Evolutionary conservation across 768 basidiomycete genomes (phyloP).

Genomic region (Panus rudis): DNA sequence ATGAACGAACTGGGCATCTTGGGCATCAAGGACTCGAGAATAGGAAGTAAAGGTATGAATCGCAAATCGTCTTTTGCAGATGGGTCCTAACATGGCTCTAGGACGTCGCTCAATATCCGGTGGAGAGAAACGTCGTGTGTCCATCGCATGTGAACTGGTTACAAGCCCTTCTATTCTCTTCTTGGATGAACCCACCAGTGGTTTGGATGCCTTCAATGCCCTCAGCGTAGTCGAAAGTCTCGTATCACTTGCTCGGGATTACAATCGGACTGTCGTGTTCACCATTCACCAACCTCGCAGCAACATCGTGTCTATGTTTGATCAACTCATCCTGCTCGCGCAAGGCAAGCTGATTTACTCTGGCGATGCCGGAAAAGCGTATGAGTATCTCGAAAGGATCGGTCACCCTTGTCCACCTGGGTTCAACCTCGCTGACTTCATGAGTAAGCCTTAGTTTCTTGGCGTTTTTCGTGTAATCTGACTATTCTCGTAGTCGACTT

Average conservation of each 20-base stretch:
- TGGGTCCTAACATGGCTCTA: conserved; percentile 18
- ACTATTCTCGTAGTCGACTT: conserved; percentile 30
- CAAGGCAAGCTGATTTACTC: conserved; percentile 82
- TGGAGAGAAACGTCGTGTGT: conserved; percentile 94
- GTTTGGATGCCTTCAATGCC: conserved; percentile 93
- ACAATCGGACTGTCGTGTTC: conserved; percentile 93
- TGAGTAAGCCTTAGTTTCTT: conserved; percentile 57
- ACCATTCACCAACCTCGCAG: conserved; percentile 98
- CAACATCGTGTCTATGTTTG: conserved; percentile 95
- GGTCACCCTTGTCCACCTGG: conserved; percentile 85
- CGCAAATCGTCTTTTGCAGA: neutral
- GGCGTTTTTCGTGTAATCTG: conserved; percentile 1
- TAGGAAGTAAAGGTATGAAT: conserved; percentile 74
- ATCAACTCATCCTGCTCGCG: conserved; percentile 82
- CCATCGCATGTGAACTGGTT: conserved; percentile 96
- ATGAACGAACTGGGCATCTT: conserved; percentile 94
- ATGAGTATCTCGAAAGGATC: conserved; percentile 72
- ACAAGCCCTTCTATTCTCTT: conserved; percentile 95
- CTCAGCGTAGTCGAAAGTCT: conserved; percentile 90
- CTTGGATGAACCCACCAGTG: conserved; percentile 95
- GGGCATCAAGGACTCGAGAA: conserved; percentile 81
- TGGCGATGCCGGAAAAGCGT: conserved; percentile 68
- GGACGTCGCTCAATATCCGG: conserved; percentile 90
- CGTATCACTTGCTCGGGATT: conserved; percentile 76
- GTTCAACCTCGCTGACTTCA: conserved; percentile 94